Base-by-base conservation (phyloP, 2,329 filamentous ascomycete genomes). In the Phyllosticta citriasiana region DNA sequence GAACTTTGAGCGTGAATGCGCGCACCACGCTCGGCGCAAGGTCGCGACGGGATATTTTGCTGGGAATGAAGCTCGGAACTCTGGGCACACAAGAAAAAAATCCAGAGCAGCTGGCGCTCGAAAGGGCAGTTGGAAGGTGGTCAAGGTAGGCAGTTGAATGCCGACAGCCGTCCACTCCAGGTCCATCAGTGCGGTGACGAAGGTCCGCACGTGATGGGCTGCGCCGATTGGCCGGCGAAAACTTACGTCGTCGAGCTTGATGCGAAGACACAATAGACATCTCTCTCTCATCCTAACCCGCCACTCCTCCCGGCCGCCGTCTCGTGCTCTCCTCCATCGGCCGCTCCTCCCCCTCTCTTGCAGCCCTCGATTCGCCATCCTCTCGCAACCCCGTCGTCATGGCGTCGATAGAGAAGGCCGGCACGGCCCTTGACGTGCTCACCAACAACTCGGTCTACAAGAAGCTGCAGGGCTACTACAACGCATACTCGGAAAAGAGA, bases 401-500 rank as follows among this genome's bases (percentile, higher is more conserved):
- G 67, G 72, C 71, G 63, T 64, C 70, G 52, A 50, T 61, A 67
- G 68, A 68, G 57, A 68, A 70, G 64, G 67, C 71, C 65, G 66
- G 72, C 66, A 64, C 70, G 62, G 62, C 73, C 57, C 61, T 85
- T 69, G 84, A 84, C 70, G 84, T 91, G 68, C 73, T 96, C 67
- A 81, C 84, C 69, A 82, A 87, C 70, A 96, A 96, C 75, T 84
- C 89, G 63, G 76, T 94, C 69, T 80, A 85, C 61, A 80, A 80
- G 66, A 81, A 84, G 66, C 72, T 96, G 68, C 83, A 85, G 75
- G 88, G 96, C 81, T 86, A 85, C 76, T 88, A 94, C 78, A 83
- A 81, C 70, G 84, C 86, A 59, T 95, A 97, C 74, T 88, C 87
- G 65, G 89, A 94, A 69, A 86, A 89, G 78, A 88, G 94, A 80